Evolutionary conservation across 2,329 filamentous ascomycete genomes (phyloP).

Genomic region (Leptographium lundbergii): DNA sequence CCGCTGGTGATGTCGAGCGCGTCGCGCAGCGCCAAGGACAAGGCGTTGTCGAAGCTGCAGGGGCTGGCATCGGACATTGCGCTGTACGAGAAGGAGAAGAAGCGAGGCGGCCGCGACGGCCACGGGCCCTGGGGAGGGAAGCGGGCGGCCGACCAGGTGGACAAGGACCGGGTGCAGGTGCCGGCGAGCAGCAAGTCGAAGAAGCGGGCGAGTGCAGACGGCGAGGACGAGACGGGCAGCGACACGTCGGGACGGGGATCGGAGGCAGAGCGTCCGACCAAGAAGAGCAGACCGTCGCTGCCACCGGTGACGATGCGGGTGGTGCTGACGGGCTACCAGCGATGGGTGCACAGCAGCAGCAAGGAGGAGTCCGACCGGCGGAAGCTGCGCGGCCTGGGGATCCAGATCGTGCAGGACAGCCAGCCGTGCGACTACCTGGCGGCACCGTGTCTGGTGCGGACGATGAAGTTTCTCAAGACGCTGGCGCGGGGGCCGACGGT

Average conservation of each 20-base stretch:
- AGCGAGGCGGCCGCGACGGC: conserved; percentile 45
- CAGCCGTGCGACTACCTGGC: conserved; percentile 73
- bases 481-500: conserved; percentile 70
- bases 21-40: conserved; percentile 78
- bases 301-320: conserved; percentile 61
- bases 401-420: conserved; percentile 65
- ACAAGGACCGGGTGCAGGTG: conserved; percentile 28
- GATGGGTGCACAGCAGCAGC: conserved; percentile 62
- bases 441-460: conserved; percentile 76
- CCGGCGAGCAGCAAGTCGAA: conserved; percentile 4
- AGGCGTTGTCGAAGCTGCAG: conserved; percentile 66
- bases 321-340: conserved; percentile 70
- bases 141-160: conserved; percentile 44
- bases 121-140: conserved; percentile 48
- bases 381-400: conserved; percentile 74
- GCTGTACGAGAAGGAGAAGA: conserved; percentile 86
- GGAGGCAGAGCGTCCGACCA: conserved; percentile 33
- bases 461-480: conserved; percentile 84
- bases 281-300: conserved; percentile 48
- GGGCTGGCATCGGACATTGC: conserved; percentile 72
- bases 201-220: conserved; percentile 15
- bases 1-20: conserved; percentile 55
- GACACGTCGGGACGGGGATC: conserved; percentile 24
- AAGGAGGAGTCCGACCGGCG: conserved; percentile 75
- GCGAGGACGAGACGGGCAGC: conserved; percentile 26